phyloP scores from a whole-genome alignment of 2,329 filamentous ascomycete species.

The Alternaria gaisen region DNA sequence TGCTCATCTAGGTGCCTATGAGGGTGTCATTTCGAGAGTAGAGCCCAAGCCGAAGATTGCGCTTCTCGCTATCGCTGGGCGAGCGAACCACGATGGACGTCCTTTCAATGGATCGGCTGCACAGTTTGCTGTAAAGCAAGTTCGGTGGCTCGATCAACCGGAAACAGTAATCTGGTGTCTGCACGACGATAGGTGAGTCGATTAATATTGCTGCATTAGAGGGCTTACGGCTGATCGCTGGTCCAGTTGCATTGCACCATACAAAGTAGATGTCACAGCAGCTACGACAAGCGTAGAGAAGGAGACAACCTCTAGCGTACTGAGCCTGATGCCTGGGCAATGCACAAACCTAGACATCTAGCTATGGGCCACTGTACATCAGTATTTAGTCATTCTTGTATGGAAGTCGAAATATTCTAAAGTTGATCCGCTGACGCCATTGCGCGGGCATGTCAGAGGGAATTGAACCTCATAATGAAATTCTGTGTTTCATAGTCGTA shows the following conservation, averaged over 20 bases:
- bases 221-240: neutral
- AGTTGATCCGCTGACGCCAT: neutral
- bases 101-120: conserved; percentile 11
- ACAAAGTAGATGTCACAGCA: neutral
- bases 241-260: conserved; percentile 2
- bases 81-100: conserved; percentile 10
- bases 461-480: neutral
- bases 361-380: neutral
- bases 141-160: conserved; percentile 8
- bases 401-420: neutral
- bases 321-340: neutral
- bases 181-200: conserved; percentile 10
- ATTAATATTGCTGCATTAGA: neutral
- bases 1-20: conserved; percentile 17
- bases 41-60: conserved; percentile 16
- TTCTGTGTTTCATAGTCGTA: neutral
- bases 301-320: neutral
- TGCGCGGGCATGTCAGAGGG: neutral
- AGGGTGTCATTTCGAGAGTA: conserved; percentile 8
- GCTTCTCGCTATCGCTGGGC: conserved; percentile 10
- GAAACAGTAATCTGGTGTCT: conserved; percentile 19
- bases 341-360: neutral
- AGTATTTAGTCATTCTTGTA: neutral
- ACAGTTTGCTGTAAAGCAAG: conserved; percentile 9
- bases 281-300: neutral